Percentiles rank a stretch among this genome's conserved stretches.
phyloP scores from a whole-genome alignment of 2,329 filamentous ascomycete genomes.

The Trichoderma simmonsii region DNA sequence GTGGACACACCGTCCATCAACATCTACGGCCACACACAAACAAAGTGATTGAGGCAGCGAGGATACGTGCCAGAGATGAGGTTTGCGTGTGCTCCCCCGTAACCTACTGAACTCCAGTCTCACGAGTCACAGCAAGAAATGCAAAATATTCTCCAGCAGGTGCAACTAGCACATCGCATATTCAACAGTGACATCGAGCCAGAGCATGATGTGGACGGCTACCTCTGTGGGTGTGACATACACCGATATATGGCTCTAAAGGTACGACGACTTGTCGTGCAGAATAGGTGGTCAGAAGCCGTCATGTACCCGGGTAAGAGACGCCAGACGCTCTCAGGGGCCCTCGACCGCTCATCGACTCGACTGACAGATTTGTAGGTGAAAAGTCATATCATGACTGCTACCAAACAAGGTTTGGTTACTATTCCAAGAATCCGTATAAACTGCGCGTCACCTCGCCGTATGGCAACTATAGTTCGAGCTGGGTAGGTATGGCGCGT shows the following conservation, averaged over 20 bases:
- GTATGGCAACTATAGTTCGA: background rate
- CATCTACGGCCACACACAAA: background rate
- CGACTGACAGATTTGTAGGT: conserved; percentile 23
- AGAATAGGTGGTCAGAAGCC: background rate
- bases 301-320: background rate
- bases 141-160: background rate
- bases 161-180: background rate
- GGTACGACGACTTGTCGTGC: background rate
- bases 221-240: background rate
- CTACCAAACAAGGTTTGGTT: background rate
- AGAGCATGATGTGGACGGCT: background rate
- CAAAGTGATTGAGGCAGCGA: background rate
- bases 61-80: background rate
- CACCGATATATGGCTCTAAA: background rate
- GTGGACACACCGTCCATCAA: background rate
- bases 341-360: background rate
- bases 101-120: background rate
- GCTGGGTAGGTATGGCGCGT: background rate
- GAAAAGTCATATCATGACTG: conserved; percentile 33
- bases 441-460: background rate
- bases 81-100: background rate
- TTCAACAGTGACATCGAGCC: background rate
- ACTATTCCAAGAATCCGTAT: conserved; percentile 15
- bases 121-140: background rate
- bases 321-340: background rate